These are phyloP conservation scores for Perkinsus olseni DNA, from an alignment of 169 alveolate genomes.

Conservation along the genomic window DNA sequence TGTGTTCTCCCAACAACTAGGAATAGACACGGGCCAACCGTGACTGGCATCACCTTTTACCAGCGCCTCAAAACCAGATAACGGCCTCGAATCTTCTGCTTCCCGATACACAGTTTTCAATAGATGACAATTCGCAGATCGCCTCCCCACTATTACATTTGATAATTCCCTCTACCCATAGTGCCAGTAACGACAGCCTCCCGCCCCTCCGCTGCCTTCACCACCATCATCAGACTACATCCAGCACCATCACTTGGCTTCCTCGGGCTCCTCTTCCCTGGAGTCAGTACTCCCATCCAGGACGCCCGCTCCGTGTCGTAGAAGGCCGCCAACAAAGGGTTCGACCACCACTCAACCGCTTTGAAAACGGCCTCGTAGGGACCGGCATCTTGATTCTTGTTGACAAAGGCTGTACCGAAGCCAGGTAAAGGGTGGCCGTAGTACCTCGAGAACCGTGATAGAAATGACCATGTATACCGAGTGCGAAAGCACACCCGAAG, in stretches of 20 bases:
- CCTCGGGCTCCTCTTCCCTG: not conserved
- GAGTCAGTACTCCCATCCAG: not conserved
- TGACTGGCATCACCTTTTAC: too few relatives aligned
- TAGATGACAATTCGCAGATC: not conserved
- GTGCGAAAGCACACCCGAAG: too few relatives aligned
- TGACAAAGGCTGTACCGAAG: too few relatives aligned
- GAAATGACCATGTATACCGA: too few relatives aligned
- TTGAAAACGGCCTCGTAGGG: not conserved
- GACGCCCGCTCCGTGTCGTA: not conserved
- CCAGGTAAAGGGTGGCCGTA: too few relatives aligned
- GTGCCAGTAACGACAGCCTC: not conserved
- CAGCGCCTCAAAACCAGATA: too few relatives aligned
- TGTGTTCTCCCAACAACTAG: too few relatives aligned
- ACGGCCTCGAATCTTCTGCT: not conserved
- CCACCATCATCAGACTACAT: not conserved
- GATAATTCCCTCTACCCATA: not conserved
- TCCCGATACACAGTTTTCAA: not conserved
- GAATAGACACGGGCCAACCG: too few relatives aligned
- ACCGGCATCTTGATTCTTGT: too few relatives aligned
- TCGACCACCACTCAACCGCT: not conserved
- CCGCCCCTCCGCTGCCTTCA: not conserved
- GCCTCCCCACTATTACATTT: not conserved
- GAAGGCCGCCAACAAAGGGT: not conserved
- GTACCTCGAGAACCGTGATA: too few relatives aligned
- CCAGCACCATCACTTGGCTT: not conserved